Evolutionary conservation across 1,139 yeast genomes (phyloP).

Genomic region (Yamadazyma blattariae): DNA sequence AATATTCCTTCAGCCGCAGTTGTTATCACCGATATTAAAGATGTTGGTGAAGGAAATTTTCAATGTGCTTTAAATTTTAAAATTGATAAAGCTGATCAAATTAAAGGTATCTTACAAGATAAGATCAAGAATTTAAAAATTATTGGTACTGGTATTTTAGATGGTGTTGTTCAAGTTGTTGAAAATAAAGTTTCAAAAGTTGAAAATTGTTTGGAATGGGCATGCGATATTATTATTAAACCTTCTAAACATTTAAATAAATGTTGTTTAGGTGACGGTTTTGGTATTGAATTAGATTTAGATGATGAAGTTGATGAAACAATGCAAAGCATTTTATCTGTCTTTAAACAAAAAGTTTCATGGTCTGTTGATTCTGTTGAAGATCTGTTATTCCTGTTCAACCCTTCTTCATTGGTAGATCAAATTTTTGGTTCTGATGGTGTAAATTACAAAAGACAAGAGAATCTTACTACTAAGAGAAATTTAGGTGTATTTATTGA

Average conservation of each 20-base stretch:
- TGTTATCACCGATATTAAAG: slow-evolving; percentile 20
- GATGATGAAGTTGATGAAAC: slow-evolving; percentile 11
- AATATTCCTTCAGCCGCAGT: slow-evolving; percentile 22
- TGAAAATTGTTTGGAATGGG: slow-evolving; percentile 17
- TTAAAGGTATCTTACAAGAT: slow-evolving; percentile 13
- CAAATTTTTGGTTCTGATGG: slow-evolving; percentile 5
- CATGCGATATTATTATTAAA: slow-evolving; percentile 18
- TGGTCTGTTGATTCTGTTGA: slow-evolving; percentile 12
- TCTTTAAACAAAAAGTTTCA: background rate
- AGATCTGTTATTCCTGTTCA: slow-evolving; percentile 7
- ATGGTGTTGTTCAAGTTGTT: slow-evolving; percentile 14
- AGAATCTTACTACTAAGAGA: slow-evolving; percentile 4
- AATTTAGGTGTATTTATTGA: slow-evolving; percentile 2
- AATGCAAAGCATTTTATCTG: slow-evolving; percentile 2
- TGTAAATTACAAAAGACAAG: background rate
- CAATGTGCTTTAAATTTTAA: slow-evolving; percentile 21
- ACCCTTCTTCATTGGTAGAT: slow-evolving; percentile 15
- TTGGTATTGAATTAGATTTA: slow-evolving; percentile 21
- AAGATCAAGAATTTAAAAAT: slow-evolving; percentile 15
- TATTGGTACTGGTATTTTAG: slow-evolving; percentile 19
- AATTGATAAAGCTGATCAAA: slow-evolving; percentile 18
- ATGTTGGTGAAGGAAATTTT: slow-evolving; percentile 16
- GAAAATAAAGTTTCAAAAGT: slow-evolving; percentile 8
- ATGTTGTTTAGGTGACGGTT: slow-evolving; percentile 24
- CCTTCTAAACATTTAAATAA: slow-evolving; percentile 15